Conservation (phyloP, 2,329 filamentous ascomycete species). For the Scedosporium aurantiacum region DNA sequence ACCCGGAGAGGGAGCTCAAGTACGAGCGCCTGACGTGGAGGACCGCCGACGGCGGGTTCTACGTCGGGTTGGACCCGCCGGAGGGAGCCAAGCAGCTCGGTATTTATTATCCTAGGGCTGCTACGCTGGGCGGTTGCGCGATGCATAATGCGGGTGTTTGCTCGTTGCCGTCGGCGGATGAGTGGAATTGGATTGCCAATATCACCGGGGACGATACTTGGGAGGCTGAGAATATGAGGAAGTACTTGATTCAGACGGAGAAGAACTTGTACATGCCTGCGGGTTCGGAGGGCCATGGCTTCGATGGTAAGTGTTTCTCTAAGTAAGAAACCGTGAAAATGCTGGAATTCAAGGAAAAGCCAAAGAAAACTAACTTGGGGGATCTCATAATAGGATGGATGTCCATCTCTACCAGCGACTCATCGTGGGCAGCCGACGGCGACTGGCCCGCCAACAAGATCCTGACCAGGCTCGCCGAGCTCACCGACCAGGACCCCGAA, state of each 20-base stretch:
- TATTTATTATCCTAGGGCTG: slow-evolving; percentile 17
- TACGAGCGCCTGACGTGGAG: slow-evolving; percentile 5
- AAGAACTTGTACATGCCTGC: slow-evolving; percentile 22
- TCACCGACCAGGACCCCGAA: slow-evolving; percentile 3
- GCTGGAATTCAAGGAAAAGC: too few species aligned
- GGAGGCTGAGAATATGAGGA: slow-evolving; percentile 35
- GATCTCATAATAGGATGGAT: slow-evolving; percentile 4
- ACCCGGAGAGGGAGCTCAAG: slow-evolving; percentile 36
- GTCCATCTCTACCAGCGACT: slow-evolving; percentile 3
- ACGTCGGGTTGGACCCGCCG: slow-evolving; percentile 14
- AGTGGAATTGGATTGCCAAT: slow-evolving; percentile 34
- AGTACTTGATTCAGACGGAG: slow-evolving; percentile 36
- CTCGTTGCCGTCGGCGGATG: slow-evolving; percentile 35
- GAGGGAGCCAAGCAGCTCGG: slow-evolving; percentile 16
- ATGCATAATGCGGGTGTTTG: slow-evolving; percentile 38
- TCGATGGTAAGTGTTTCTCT: slow-evolving; percentile 21
- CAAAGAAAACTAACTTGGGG: neutral
- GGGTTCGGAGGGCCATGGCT: slow-evolving; percentile 33
- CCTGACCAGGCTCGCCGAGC: slow-evolving; percentile 23
- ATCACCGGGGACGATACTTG: slow-evolving; percentile 39
- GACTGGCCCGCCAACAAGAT: slow-evolving; percentile 31
- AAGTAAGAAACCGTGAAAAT: too few species aligned
- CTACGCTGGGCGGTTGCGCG: slow-evolving; percentile 19
- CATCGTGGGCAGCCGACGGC: slow-evolving; percentile 21
- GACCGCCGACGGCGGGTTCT: slow-evolving; percentile 12